Conservation (phyloP, 805 yeast genomes). For the Metschnikowia peoriensis region DNA sequence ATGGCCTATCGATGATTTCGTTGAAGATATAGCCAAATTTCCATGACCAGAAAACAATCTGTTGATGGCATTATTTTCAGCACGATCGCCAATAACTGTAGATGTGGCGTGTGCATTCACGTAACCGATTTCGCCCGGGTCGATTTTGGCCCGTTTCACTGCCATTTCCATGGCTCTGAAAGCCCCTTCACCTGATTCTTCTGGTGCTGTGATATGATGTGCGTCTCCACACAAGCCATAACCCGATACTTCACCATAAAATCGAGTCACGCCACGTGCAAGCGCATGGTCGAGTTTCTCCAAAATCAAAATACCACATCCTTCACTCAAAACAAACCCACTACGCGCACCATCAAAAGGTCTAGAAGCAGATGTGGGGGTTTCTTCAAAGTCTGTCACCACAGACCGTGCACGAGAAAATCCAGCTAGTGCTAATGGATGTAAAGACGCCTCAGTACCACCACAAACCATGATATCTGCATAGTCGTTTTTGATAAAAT, state of each 20-base stretch:
- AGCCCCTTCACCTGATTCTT: constrained; percentile 81
- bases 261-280: constrained; percentile 49
- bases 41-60: constrained; percentile 44
- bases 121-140: constrained; percentile 58
- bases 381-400: constrained; percentile 58
- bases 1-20: constrained; percentile 93
- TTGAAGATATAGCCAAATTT: constrained; percentile 62
- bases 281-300: constrained; percentile 79
- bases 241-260: constrained; percentile 81
- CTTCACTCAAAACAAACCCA: constrained; percentile 95
- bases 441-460: constrained; percentile 85
- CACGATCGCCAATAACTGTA: constrained; percentile 82
- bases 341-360: constrained; percentile 80
- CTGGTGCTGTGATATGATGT: constrained; percentile 89
- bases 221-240: constrained; percentile 94
- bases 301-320: constrained; percentile 76
- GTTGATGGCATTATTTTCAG: constrained; percentile 77
- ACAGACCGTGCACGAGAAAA: constrained; percentile 87
- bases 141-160: constrained; percentile 47
- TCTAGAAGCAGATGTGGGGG: constrained; percentile 67
- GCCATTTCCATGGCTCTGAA: constrained; percentile 79
- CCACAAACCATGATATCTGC: constrained; percentile 91
- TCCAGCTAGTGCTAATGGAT: constrained; percentile 85
- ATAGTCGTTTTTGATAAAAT: constrained; percentile 75
- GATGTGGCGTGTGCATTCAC: constrained; percentile 98